Percentiles rank a stretch among this genome's conserved stretches.
These are phyloP conservation scores for Kodamaea hsintzibuensis DNA, from an alignment of 805 yeast genomes.

Conservation along the genomic window DNA sequence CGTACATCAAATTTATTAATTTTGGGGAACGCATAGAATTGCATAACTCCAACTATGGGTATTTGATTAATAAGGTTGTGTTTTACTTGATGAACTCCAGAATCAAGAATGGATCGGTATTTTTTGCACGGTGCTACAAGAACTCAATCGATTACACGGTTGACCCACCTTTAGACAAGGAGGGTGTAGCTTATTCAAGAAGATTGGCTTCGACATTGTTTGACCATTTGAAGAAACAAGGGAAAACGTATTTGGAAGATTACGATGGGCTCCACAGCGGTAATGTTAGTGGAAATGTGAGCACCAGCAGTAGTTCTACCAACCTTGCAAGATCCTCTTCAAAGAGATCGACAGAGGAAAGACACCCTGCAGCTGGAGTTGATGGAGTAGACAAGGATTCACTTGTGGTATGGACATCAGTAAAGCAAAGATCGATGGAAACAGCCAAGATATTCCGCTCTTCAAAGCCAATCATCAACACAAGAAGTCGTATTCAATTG, in stretches of 20 bases:
- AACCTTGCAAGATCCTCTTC: constrained; percentile 7
- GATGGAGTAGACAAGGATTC: constrained; percentile 62
- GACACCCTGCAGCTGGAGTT: constrained; percentile 48
- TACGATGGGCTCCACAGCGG: background rate
- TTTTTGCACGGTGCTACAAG: constrained; percentile 78
- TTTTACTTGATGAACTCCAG: constrained; percentile 90
- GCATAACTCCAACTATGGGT: constrained; percentile 82
- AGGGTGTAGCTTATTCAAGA: constrained; percentile 68
- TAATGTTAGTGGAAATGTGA: background rate
- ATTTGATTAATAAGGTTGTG: constrained; percentile 85
- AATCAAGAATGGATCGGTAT: constrained; percentile 86
- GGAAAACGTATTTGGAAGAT: constrained; percentile 32
- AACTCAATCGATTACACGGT: constrained; percentile 60
- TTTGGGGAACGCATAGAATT: constrained; percentile 84
- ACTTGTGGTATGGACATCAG: constrained; percentile 93
- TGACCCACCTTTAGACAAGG: constrained; percentile 81
- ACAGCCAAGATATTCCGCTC: constrained; percentile 63
- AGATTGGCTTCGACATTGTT: constrained; percentile 60
- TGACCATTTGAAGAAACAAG: constrained; percentile 33
- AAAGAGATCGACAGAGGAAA: constrained; percentile 33
- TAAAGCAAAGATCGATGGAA: constrained; percentile 78
- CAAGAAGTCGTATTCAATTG: constrained; percentile 76
- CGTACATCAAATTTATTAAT: constrained; percentile 83
- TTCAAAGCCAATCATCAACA: constrained; percentile 58
- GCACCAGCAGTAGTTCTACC: constrained; percentile 9